Conservation (phyloP, 2,329 filamentous ascomycete genomes). For the Aureobasidium sp. region DNA sequence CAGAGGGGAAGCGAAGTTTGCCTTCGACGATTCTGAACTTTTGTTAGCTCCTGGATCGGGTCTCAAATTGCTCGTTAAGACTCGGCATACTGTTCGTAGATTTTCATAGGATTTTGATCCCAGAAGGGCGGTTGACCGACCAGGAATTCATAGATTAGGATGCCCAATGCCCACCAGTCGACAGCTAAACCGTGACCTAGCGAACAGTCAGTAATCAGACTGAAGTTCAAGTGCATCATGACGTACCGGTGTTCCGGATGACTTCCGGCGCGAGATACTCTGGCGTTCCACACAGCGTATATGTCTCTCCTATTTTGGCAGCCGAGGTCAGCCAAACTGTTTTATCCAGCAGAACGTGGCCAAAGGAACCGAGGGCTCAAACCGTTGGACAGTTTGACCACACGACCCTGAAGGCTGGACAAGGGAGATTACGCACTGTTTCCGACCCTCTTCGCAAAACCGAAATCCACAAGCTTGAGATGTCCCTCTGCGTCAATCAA, state of each 20-base stretch:
- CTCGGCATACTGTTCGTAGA: constrained; percentile 58
- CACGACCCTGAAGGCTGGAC: neutral
- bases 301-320: constrained; percentile 55
- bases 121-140: constrained; percentile 82
- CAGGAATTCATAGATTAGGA: constrained; percentile 76
- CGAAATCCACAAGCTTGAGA: constrained; percentile 78
- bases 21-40: constrained; percentile 65
- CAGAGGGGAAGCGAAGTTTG: constrained; percentile 64
- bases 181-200: constrained; percentile 61
- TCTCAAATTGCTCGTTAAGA: neutral
- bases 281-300: constrained; percentile 75
- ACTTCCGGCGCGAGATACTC: constrained; percentile 82
- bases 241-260: constrained; percentile 66
- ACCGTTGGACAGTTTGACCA: neutral
- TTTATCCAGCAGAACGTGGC: neutral
- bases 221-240: neutral
- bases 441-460: constrained; percentile 73
- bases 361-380: neutral
- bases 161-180: constrained; percentile 83
- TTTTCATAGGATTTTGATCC: constrained; percentile 80
- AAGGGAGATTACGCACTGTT: constrained; percentile 34
- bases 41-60: neutral
- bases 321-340: neutral
- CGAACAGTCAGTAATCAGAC: neutral
- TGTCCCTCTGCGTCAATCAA: constrained; percentile 71